Evolutionary conservation across 2,329 filamentous ascomycete genomes (phyloP).

Genomic region (Daldinia sp.): DNA sequence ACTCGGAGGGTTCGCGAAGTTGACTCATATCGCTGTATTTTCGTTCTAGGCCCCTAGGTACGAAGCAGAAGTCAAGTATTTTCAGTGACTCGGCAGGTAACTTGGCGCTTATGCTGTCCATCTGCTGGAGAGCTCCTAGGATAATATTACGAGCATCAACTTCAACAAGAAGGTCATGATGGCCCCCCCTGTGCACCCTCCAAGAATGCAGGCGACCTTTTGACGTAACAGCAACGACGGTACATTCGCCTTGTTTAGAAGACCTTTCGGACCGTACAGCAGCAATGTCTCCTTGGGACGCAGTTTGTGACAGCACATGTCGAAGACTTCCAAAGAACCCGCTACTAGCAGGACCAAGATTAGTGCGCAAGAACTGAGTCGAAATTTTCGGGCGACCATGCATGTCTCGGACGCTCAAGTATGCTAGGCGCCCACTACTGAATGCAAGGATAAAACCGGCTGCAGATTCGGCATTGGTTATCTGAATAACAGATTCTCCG

Average conservation of each 20-base stretch:
- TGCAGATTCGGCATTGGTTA: constrained; percentile 84
- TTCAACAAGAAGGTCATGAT: constrained; percentile 79
- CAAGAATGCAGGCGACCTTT: constrained; percentile 85
- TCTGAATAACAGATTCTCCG: constrained; percentile 80
- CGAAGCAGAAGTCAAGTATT: constrained; percentile 83
- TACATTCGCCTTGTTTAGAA: constrained; percentile 82
- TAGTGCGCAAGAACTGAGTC: constrained; percentile 79
- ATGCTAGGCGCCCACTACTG: constrained; percentile 86
- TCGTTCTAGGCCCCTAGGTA: constrained; percentile 64
- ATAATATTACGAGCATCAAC: constrained; percentile 77
- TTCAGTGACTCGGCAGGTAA: constrained; percentile 72
- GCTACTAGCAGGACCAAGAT: constrained; percentile 65
- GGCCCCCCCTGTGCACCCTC: constrained; percentile 89
- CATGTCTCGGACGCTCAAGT: constrained; percentile 85
- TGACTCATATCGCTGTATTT: constrained; percentile 65
- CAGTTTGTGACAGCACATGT: constrained; percentile 77
- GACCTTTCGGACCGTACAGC: constrained; percentile 82
- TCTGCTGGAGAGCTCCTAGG: constrained; percentile 69
- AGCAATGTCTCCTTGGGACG: constrained; percentile 80
- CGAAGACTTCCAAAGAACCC: constrained; percentile 87
- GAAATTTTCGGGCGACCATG: constrained; percentile 87
- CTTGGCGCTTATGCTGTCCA: constrained; percentile 62
- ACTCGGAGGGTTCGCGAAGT: constrained; percentile 63
- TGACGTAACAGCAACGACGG: constrained; percentile 82
- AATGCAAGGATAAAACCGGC: constrained; percentile 88